phyloP scores from a whole-genome alignment of 345 rosid genomes.

The Luvunga scandens region DNA sequence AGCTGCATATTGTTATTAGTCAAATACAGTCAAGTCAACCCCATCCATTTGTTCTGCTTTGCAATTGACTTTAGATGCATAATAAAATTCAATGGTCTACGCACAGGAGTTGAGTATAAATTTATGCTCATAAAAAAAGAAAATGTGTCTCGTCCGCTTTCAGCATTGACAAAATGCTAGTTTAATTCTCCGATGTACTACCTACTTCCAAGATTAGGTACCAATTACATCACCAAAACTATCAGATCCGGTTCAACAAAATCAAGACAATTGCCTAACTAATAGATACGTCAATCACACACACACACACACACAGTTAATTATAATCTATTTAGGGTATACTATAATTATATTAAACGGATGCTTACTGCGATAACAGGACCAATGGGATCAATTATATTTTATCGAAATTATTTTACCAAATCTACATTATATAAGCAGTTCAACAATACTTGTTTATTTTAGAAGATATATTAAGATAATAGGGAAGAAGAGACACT shows the following conservation, averaged over 20 bases:
- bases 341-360: neutral
- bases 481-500: conserved; percentile 7
- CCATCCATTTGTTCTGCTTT: neutral
- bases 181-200: neutral
- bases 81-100: conserved; percentile 3
- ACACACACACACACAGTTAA: neutral
- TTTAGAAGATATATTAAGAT: neutral
- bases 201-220: conserved; percentile 41
- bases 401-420: conserved; percentile 33
- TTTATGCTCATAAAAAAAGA: neutral
- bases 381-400: conserved; percentile 2
- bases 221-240: conserved; percentile 25
- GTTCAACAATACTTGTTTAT: conserved; percentile 29
- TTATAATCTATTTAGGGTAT: conserved; percentile 1
- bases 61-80: conserved; percentile 7
- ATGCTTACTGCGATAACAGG: neutral
- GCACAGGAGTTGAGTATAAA: neutral
- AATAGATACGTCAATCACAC: neutral
- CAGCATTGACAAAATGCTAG: conserved; percentile 10
- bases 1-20: neutral
- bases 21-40: neutral
- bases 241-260: conserved; percentile 19
- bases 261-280: conserved; percentile 22
- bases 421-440: conserved; percentile 23
- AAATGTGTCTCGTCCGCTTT: neutral